These are phyloP conservation scores for Tuber aestivum DNA, from an alignment of 495 filamentous ascomycete species.

Conservation along the genomic window DNA sequence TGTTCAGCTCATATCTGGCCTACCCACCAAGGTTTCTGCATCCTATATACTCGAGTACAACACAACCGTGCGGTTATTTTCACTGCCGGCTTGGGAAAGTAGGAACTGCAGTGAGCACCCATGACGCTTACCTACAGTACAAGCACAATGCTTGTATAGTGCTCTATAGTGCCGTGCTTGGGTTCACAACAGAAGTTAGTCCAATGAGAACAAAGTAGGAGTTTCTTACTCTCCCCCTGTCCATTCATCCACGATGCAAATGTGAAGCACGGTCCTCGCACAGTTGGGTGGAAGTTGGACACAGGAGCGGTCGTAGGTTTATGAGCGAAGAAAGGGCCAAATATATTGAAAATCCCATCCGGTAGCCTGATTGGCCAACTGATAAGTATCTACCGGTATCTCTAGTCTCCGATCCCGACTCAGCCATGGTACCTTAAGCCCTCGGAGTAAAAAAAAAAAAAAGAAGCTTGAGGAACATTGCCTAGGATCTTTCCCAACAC, in stretches of 20 bases:
- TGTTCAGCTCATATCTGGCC: not conserved
- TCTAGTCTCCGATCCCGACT: not conserved
- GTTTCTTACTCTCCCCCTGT: not conserved
- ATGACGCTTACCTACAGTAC: not conserved
- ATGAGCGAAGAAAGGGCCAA: not conserved
- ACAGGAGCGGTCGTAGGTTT: not conserved
- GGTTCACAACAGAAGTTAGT: not conserved
- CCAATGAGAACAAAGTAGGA: not conserved
- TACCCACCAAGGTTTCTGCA: not conserved
- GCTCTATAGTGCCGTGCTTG: not conserved
- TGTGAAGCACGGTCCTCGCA: not conserved
- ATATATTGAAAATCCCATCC: not conserved
- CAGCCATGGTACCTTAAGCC: not conserved
- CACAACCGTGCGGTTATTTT: not conserved
- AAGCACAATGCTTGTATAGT: no score
- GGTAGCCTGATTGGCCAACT: not conserved
- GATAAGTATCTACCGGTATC: not conserved
- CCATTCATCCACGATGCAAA: not conserved
- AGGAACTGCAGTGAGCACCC: not conserved
- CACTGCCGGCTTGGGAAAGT: not conserved
- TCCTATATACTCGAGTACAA: no score
- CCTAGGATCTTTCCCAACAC: not conserved
- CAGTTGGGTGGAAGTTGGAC: not conserved
- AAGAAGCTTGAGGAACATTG: not conserved
- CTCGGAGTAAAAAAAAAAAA: not conserved